Conservation (phyloP, 345 rosid species). For the Ceriops tagal region DNA sequence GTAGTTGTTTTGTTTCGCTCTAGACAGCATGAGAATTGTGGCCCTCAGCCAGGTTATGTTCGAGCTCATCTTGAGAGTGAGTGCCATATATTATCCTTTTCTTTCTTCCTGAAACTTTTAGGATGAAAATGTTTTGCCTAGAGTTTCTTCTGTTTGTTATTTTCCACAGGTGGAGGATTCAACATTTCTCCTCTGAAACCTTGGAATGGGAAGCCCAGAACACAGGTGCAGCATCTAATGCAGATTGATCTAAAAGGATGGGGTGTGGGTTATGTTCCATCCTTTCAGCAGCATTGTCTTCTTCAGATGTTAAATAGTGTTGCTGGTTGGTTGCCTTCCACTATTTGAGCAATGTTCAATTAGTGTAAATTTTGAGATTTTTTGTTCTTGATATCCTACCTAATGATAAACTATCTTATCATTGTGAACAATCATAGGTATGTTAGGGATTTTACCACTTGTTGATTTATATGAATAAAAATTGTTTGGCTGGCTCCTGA, state of each 20-base stretch:
- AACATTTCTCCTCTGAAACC: slow-evolving; percentile 86
- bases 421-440: too few species aligned
- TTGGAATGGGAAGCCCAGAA: slow-evolving; percentile 77
- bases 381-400: too few species aligned
- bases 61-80: slow-evolving; percentile 97
- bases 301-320: slow-evolving; percentile 97
- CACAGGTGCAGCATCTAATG: slow-evolving; percentile 95
- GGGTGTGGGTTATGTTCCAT: slow-evolving; percentile 84
- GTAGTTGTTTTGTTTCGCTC: slow-evolving; percentile 97
- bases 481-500: too few species aligned
- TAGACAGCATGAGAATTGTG: slow-evolving; percentile 91
- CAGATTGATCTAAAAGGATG: slow-evolving; percentile 98
- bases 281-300: slow-evolving; percentile 97
- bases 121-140: not conserved
- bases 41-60: slow-evolving; percentile 88
- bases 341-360: slow-evolving; percentile 1
- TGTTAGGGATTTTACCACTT: too few species aligned
- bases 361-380: too few species aligned
- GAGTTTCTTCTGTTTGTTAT: slow-evolving; percentile 9
- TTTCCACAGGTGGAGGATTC: slow-evolving; percentile 85
- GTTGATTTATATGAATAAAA: too few species aligned
- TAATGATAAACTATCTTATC: too few species aligned
- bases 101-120: slow-evolving; percentile 11
- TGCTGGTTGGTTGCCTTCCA: slow-evolving; percentile 57
- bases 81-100: slow-evolving; percentile 23